Percentiles rank a stretch among this genome's conserved stretches.
phyloP scores from a whole-genome alignment of 805 yeast genomes.

The Ogataea neopini region DNA sequence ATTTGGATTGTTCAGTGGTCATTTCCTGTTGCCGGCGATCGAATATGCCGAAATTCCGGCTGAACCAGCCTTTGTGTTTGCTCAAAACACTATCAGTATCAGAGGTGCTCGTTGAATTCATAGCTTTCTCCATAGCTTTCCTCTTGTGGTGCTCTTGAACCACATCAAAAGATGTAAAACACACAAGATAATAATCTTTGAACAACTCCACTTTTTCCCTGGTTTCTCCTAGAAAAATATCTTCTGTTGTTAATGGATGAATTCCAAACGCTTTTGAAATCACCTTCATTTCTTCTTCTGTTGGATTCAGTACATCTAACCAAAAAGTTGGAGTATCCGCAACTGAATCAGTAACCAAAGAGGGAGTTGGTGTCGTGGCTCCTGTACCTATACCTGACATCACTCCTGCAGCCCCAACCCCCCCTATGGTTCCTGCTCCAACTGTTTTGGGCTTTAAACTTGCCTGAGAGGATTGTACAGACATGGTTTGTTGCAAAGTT shows the following conservation, averaged over 20 bases:
- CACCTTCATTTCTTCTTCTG: constrained; percentile 96
- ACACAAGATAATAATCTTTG: constrained; percentile 85
- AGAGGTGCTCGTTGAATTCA: constrained; percentile 11
- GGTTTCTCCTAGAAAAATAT: constrained; percentile 88
- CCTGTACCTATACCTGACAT: constrained; percentile 7
- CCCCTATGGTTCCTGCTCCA: not conserved
- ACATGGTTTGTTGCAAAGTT: not conserved
- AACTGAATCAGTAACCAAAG: constrained; percentile 23
- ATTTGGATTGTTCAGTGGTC: not conserved
- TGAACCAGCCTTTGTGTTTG: constrained; percentile 22
- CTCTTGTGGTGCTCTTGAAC: constrained; percentile 64
- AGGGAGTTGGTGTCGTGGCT: constrained; percentile 29
- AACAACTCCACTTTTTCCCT: constrained; percentile 94
- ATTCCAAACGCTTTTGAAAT: constrained; percentile 88
- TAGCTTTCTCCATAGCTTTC: constrained; percentile 28
- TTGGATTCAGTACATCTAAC: constrained; percentile 90
- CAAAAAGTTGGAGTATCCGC: constrained; percentile 67
- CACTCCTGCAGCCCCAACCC: not conserved
- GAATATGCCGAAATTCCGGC: constrained; percentile 8
- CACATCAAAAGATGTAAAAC: constrained; percentile 83
- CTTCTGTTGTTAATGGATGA: constrained; percentile 96
- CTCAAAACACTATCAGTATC: constrained; percentile 22
- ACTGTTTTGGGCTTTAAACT: constrained; percentile 15
- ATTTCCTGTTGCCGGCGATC: constrained; percentile 2
- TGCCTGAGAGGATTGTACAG: constrained; percentile 19